These are phyloP conservation scores for Chenopodium quinoa DNA, from an alignment of 148 eudicot genomes.

Conservation along the genomic window DNA sequence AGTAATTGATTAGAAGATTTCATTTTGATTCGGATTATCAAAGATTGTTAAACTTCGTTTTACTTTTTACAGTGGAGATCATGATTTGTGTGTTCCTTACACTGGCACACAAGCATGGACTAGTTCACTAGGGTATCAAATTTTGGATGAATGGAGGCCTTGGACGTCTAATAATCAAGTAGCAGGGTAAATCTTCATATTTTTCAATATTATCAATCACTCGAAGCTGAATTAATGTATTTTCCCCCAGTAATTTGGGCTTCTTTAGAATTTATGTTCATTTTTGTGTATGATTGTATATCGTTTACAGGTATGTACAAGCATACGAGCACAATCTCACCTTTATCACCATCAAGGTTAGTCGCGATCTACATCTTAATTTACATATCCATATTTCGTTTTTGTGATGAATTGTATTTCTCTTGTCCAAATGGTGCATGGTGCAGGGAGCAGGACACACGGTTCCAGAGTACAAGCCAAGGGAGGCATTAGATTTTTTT, in stretches of 20 bases:
- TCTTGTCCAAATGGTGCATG: not conserved
- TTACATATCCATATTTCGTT: not conserved
- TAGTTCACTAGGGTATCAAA: conserved; percentile 71
- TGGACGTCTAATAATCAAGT: conserved; percentile 76
- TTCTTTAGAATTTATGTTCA: no score
- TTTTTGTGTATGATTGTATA: not conserved
- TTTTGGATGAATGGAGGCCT: conserved; percentile 84
- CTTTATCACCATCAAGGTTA: conserved; percentile 85
- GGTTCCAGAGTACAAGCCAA: conserved; percentile 85
- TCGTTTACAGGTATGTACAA: conserved; percentile 52
- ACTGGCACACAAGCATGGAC: conserved; percentile 98
- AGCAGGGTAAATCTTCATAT: conserved; percentile 57
- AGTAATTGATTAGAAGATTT: not conserved
- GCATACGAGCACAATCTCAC: conserved; percentile 77
- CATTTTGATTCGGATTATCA: no score
- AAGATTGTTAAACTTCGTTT: not conserved
- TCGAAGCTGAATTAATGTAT: no score
- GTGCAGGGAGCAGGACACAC: conserved; percentile 90
- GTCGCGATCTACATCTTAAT: conserved; percentile 6
- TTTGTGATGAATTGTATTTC: not conserved
- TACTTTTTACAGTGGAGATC: conserved; percentile 69
- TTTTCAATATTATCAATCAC: not conserved
- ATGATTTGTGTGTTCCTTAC: conserved; percentile 95
- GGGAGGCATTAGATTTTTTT: conserved; percentile 67
- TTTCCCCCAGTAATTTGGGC: not conserved